These are phyloP conservation scores for Takashimella tepidaria DNA, from an alignment of 1,284 basidiomycete species.

Conservation along the genomic window DNA sequence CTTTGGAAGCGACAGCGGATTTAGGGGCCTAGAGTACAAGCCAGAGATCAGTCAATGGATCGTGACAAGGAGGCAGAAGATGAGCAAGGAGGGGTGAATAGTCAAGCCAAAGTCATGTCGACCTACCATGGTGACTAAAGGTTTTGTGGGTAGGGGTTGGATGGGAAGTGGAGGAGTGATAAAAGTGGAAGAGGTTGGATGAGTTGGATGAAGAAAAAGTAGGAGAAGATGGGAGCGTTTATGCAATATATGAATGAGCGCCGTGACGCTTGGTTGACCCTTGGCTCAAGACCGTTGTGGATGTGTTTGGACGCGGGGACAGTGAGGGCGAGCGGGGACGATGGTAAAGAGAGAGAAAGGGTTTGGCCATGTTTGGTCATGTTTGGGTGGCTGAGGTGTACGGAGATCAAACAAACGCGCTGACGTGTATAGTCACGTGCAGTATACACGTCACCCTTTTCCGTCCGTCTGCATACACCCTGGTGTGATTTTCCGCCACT, in stretches of 20 bases:
- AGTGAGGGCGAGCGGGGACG: background rate
- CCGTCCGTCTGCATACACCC: too few relatives aligned
- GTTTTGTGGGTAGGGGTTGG: conserved; percentile 16
- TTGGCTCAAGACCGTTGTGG: background rate
- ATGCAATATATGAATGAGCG: background rate
- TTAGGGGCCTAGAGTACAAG: conserved; percentile 49
- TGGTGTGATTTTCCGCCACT: too few relatives aligned
- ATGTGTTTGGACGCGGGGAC: background rate
- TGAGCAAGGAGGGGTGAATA: conserved; percentile 56
- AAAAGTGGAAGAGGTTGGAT: conserved; percentile 7
- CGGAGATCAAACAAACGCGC: conserved; percentile 2
- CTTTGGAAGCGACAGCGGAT: conserved; percentile 49
- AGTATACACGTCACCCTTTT: conserved; percentile 8
- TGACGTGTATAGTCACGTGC: conserved; percentile 6
- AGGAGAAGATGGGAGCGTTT: conserved; percentile 1
- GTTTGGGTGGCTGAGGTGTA: background rate
- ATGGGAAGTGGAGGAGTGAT: conserved; percentile 18
- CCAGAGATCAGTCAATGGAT: too few relatives aligned
- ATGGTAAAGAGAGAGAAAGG: background rate
- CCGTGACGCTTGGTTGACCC: background rate
- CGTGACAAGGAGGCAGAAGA: conserved; percentile 47
- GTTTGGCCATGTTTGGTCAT: background rate
- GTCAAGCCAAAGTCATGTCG: conserved; percentile 1
- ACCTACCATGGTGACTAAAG: conserved; percentile 31
- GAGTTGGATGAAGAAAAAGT: conserved; percentile 10